Conservation (phyloP, 306 rosid species). For the Nissolia schottii region DNA sequence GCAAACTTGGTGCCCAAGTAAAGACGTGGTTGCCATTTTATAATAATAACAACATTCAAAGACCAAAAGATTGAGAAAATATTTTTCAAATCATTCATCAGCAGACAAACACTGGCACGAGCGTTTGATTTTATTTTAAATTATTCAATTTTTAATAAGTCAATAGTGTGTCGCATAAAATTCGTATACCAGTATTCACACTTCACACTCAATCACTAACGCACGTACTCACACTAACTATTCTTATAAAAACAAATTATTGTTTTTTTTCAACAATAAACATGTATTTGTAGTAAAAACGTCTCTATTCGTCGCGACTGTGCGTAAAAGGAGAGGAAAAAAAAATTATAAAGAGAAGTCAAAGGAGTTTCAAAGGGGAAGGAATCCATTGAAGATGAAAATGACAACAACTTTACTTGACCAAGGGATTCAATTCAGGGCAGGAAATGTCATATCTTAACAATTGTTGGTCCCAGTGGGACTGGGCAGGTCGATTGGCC, state of each 20-base stretch:
- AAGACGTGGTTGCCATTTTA: not conserved
- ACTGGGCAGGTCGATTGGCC: not conserved
- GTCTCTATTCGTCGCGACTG: not conserved
- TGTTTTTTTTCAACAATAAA: not conserved
- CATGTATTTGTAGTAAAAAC: not conserved
- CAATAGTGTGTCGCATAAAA: not conserved
- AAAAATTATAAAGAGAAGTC: not conserved
- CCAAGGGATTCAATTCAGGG: not conserved
- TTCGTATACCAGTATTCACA: not conserved
- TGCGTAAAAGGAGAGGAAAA: not conserved
- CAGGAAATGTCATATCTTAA: not conserved
- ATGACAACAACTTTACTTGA: conserved; percentile 26
- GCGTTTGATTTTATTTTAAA: not conserved
- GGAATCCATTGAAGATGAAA: conserved; percentile 15
- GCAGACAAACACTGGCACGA: not conserved
- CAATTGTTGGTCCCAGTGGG: not conserved
- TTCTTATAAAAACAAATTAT: no score
- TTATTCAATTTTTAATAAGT: not conserved
- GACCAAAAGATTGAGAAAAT: not conserved
- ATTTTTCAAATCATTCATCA: not conserved
- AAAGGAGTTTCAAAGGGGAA: conserved; percentile 19
- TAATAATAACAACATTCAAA: not conserved
- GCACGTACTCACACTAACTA: not conserved
- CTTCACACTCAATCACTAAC: not conserved
- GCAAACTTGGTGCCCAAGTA: conserved; percentile 27